Percentiles rank a stretch among this genome's conserved stretches.
These are phyloP conservation scores for Irpex sp. DNA, from an alignment of 1,284 basidiomycete species.

Conservation along the genomic window DNA sequence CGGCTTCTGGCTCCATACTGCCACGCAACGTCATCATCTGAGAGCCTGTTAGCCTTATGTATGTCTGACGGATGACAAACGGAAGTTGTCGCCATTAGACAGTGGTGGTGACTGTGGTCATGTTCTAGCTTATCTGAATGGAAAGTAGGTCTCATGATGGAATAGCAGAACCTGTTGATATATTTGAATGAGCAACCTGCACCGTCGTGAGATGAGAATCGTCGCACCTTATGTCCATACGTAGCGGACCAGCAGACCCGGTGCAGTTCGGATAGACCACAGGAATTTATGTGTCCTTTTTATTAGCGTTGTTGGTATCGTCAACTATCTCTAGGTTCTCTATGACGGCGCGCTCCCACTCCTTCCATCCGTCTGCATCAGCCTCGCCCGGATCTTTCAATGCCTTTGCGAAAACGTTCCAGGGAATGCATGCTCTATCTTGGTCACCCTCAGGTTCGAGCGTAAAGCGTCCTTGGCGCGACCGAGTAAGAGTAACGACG, in stretches of 20 bases:
- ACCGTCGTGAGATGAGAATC: not conserved
- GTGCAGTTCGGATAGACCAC: no score
- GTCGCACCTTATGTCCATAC: not conserved
- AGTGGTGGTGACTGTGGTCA: not conserved
- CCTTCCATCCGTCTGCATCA: constrained; percentile 60
- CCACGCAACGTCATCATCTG: not conserved
- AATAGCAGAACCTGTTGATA: not conserved
- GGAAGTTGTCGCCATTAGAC: not conserved
- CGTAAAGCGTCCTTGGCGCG: constrained; percentile 79
- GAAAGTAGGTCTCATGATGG: not conserved
- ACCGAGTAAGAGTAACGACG: constrained; percentile 85
- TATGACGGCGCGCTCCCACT: constrained; percentile 73
- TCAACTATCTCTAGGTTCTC: constrained; percentile 56
- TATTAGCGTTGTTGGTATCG: constrained; percentile 15
- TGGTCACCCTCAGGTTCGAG: constrained; percentile 42
- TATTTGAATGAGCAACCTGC: not conserved
- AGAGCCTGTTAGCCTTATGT: not conserved
- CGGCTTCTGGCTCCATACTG: not conserved
- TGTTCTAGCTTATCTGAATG: not conserved
- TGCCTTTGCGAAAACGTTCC: constrained; percentile 76
- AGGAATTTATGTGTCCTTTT: not conserved
- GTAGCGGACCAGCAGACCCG: no score
- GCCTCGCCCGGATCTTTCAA: constrained; percentile 46
- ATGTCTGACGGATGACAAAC: not conserved
- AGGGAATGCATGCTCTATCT: constrained; percentile 62